Evolutionary conservation across 345 rosid genomes (phyloP), one percentile per base, ranked within the genome.

Genomic region (Brassica rapa): DNA sequence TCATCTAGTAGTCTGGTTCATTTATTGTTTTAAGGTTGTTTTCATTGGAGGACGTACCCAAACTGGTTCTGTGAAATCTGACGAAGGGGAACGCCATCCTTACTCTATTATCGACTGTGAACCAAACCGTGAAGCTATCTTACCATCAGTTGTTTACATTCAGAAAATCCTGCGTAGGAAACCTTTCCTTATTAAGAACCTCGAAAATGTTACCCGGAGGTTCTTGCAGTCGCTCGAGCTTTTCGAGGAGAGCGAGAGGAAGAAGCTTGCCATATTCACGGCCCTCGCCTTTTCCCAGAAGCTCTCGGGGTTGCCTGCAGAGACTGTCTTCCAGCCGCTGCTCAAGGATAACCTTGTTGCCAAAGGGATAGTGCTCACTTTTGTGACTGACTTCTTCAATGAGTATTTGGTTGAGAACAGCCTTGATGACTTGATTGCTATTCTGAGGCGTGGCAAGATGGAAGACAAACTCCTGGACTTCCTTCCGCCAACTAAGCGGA

Each of bases 1-100:
- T 25, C 39, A 61, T 37, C 66, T 6, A 32, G 35, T 72, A 15
- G 25, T 72, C 14, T 10, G 27, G 24, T 72, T 19, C 14, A 24
- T n/a, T 3, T 59, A 11, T 59, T 59, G 15, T 41, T 41, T 88
- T 70, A 88, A 95, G 96, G 99, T 96, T 84, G 87, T 85, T 81
- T 96, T 96, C 86, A 90, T 91, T 15, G 99, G 99, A 85, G 98
- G 97, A 62, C 97, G 99, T 12, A 96, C 99, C 4, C 99, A 96
- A 85, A 86, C 97, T 74, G 98, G 99, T 53, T 89, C 99, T 62
- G 90, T 89, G 37, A 93, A 96, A 82, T 87, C 97, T 76, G 99
- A 96, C 85, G 99, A 93, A 89, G 98, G 99, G 77, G 99, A 91
- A 83, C 93, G 93, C 70, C 99, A 96, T 68, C 76, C 91, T 72